Base-by-base conservation (phyloP, 148 eudicot species). In the Silene conica region DNA sequence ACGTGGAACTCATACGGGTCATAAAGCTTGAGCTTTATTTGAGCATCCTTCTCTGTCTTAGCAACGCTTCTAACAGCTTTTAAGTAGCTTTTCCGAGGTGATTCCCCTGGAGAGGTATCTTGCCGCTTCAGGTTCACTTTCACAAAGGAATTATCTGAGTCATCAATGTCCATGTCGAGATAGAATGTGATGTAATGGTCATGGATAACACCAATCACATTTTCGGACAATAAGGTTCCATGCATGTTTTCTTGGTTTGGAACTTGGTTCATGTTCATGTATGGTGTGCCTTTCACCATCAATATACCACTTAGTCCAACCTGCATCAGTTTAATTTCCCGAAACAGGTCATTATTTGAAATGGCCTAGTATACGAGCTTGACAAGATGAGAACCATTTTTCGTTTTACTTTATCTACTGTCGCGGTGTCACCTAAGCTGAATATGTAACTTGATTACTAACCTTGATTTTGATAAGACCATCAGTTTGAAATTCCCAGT, bases 401-500 rank as follows among this genome's bases (percentile, higher is more conserved):
- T 18, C 11, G 0, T 12, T 10, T 6, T 38, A 67, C 14, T 38
- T 20, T 5, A 1, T 28, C 34, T 20, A 38, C 9, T 1, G 14
- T 43, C 23, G n/a, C n/a, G n/a, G n/a, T n/a, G n/a, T n/a, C n/a
- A n/a, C n/a, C n/a, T 67, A 13, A 7, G 45, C 52, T 48, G 0
- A 43, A 58, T 31, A 60, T 11, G 31, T 23, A 0, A 20, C 9
- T 20, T 1, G 46, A 76, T 2, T 4, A 79, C 86, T 75, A 71
- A 92, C 99, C 96, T 90, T 90, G 77, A 88, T 79, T 71, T 79
- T 85, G 67, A 96, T 86, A 7, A 96, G 89, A 45, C 97, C 99
- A 81, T 96, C 99, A 7, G 87, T 84, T 77, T 96, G 99, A 73
- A 96, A 96, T 68, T 96, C 99, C 99, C 99, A 92, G 74, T 96